A percentile compares a stretch with the other conserved stretches of the same genome.
Conservation (phyloP, 2,329 filamentous ascomycete genomes). For the Fusarium neocosmosporiellum region DNA sequence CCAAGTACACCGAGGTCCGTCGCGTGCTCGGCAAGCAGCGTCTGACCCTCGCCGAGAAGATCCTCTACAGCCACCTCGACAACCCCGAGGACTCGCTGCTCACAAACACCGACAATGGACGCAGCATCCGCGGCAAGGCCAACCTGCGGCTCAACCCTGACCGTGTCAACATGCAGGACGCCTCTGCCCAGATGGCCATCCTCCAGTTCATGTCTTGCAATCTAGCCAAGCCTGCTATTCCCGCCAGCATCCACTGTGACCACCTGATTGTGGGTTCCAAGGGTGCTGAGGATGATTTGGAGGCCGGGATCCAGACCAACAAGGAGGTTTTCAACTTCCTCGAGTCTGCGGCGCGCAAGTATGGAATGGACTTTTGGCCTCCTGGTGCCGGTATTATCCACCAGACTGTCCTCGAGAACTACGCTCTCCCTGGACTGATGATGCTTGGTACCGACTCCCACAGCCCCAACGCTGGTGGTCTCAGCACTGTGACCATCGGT, state of each 20-base stretch:
- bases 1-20: conserved; percentile 79
- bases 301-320: conserved; percentile 87
- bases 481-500: conserved; percentile 94
- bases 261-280: conserved; percentile 97
- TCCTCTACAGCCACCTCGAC: conserved; percentile 95
- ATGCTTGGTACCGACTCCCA: conserved; percentile 99
- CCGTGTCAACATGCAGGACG: conserved; percentile 98
- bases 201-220: conserved; percentile 99
- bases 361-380: conserved; percentile 96
- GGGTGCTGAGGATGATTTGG: conserved; percentile 87
- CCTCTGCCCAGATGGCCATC: conserved; percentile 97
- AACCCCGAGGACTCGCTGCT: conserved; percentile 90
- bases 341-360: conserved; percentile 90
- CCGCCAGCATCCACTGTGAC: conserved; percentile 98
- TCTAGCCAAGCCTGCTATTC: conserved; percentile 88
- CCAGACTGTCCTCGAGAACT: conserved; percentile 98
- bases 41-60: conserved; percentile 96
- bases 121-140: conserved; percentile 84
- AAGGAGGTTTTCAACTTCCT: conserved; percentile 98
- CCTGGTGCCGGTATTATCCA: conserved; percentile 96
- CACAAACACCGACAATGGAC: conserved; percentile 83
- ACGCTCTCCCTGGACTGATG: conserved; percentile 96
- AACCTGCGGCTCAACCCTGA: conserved; percentile 98
- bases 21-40: conserved; percentile 74
- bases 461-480: conserved; percentile 95